Base-by-base conservation (phyloP, 2,329 filamentous ascomycete genomes). In the Aspergillus fumigatiaffinis region DNA sequence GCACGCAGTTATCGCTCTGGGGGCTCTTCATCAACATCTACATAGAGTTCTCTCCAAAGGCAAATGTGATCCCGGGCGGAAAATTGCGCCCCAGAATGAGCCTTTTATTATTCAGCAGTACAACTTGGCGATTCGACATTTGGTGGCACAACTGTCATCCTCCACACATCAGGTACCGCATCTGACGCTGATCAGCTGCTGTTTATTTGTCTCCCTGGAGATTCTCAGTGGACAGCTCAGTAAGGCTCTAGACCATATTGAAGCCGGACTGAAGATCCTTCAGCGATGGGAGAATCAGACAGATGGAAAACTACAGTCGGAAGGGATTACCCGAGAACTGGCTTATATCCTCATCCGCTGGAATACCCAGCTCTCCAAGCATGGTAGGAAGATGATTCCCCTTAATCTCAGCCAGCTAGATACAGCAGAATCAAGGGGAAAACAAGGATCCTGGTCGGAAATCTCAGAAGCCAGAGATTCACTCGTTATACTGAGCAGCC, bases 1-100 rank as follows among this genome's bases (percentile, higher is more conserved):
- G 3, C 81, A 83, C 60, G 78, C 80, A n/a, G 71, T 81, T 7
- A 72, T 81, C 8, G 79, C 80, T 50, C 73, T 84, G 10, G 79
- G 79, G 58, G 74, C 74, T 25, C 67, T 80, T 2, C 79, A 82
- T 54, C 78, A 80, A 63, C 42, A 63, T 44, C 6, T 44, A 57
- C 54, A 28, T 44, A 29, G 17, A 38, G 6, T 21, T 6, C 26
- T 28, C n/a, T n/a, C 49, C 7, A 23, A 51, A 21, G 25, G 42
- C 9, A 21, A 10, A 20, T 21, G 7, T 21, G 41, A 44, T 44
- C 41, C 41, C n/a, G 12, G n/a, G 21, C 17, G 17, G n/a, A 44
- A 44, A 2, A 20, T 44, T 6, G 3, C 41, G 1, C 9, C 21
- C n/a, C n/a, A 44, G 21, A 29, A n/a, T 9, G 51, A 58, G 5